phyloP scores from a whole-genome alignment of 2,329 filamentous ascomycete species.

The Pseudogymnoascus sp. region DNA sequence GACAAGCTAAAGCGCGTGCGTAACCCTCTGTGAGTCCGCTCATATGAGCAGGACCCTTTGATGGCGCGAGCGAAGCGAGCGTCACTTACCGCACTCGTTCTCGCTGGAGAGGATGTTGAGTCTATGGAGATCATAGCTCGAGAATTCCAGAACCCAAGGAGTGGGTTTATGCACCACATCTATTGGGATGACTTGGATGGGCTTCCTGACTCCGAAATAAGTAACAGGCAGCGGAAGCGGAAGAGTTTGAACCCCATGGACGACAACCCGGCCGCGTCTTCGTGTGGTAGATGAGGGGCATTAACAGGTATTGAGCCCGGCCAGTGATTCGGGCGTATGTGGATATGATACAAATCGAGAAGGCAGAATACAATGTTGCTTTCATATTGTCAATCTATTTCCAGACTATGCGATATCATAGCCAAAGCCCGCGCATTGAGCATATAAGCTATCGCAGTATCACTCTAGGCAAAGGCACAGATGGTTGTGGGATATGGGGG shows the following conservation, averaged over 20 bases:
- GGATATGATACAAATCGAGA: neutral
- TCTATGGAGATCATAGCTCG: slow-evolving; percentile 27
- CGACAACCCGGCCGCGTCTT: neutral
- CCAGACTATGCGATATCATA: neutral
- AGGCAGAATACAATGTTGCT: neutral
- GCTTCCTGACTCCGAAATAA: neutral
- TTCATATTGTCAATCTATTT: neutral
- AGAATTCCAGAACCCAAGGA: slow-evolving; percentile 22
- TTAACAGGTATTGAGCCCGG: neutral
- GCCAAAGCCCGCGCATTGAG: neutral
- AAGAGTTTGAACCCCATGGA: neutral
- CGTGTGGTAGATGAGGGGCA: neutral
- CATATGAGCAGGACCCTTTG: slow-evolving; percentile 23
- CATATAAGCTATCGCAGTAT: neutral
- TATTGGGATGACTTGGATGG: slow-evolving; percentile 28
- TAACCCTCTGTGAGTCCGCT: slow-evolving; percentile 25
- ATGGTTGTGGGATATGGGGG: neutral
- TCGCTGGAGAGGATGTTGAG: slow-evolving; percentile 25
- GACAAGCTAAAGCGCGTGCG: slow-evolving; percentile 18
- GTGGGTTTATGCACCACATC: slow-evolving; percentile 25
- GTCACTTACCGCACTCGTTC: slow-evolving; percentile 19
- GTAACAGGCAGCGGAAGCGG: neutral
- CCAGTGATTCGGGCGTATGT: neutral
- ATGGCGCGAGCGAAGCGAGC: slow-evolving; percentile 21
- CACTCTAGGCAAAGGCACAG: neutral